phyloP scores from a whole-genome alignment of 495 filamentous ascomycete genomes.

The Penicillium antarcticum region DNA sequence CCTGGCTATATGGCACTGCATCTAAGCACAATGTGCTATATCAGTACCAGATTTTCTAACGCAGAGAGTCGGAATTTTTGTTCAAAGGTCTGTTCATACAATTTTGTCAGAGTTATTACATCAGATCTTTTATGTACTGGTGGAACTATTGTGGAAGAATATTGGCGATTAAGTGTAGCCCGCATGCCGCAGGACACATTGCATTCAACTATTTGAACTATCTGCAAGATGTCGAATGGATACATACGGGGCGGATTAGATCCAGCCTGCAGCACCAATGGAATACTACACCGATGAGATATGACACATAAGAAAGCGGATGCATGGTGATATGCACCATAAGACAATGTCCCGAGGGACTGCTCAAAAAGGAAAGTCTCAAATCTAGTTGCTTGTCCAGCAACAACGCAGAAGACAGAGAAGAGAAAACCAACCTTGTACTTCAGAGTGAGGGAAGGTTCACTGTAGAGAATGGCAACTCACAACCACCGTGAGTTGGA shows the following conservation, averaged over 20 bases:
- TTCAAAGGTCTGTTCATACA: background rate
- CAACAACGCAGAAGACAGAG: conserved; percentile 23
- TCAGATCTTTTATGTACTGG: background rate
- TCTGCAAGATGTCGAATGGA: conserved; percentile 22
- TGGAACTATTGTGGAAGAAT: background rate
- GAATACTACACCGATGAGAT: conserved; percentile 8
- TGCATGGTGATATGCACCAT: conserved; percentile 2
- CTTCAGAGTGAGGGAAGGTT: conserved; percentile 19
- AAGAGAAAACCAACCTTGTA: conserved; percentile 41
- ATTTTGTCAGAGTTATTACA: no score
- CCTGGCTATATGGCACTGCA: no score
- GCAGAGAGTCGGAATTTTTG: no score
- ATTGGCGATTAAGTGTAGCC: conserved; percentile 6
- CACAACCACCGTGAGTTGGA: conserved; percentile 11
- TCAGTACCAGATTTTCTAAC: no score
- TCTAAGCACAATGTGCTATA: no score
- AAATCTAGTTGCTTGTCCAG: conserved; percentile 14
- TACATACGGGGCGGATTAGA: conserved; percentile 26
- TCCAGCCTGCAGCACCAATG: conserved; percentile 10
- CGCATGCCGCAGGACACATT: conserved; percentile 8
- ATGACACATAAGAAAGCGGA: conserved; percentile 17
- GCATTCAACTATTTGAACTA: conserved; percentile 24
- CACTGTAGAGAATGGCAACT: conserved; percentile 7
- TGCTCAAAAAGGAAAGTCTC: conserved; percentile 7
- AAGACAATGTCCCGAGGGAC: conserved; percentile 5